Evolutionary conservation across 164 flowering plant species (phyloP).

Genomic region (Magnolia sinica): DNA sequence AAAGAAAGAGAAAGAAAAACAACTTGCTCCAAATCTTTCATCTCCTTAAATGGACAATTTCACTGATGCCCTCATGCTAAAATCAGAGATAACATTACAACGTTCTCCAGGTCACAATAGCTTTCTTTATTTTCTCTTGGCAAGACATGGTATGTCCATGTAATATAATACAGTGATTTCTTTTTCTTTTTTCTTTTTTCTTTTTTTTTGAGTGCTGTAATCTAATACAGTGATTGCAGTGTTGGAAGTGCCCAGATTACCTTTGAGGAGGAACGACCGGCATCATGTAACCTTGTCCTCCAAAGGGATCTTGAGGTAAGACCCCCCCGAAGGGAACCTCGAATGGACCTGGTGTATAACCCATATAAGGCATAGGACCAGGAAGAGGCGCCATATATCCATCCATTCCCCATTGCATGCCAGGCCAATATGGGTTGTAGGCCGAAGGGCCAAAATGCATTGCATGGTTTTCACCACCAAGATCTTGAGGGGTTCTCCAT

Average conservation of each 20-base stretch:
- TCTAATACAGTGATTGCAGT: background rate
- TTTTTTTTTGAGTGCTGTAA: too few relatives aligned
- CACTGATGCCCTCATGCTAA: background rate
- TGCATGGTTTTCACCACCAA: constrained; percentile 57
- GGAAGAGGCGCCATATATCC: constrained; percentile 52
- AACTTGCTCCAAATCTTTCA: background rate
- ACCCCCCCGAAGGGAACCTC: constrained; percentile 51
- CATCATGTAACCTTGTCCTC: constrained; percentile 49
- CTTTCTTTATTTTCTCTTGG: background rate
- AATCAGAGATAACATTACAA: background rate
- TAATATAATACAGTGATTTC: background rate
- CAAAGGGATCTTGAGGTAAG: constrained; percentile 72
- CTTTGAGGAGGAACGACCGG: constrained; percentile 59
- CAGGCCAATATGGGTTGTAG: constrained; percentile 68
- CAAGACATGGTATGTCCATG: too few relatives aligned
- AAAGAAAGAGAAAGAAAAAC: too few relatives aligned
- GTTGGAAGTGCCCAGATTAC: constrained; percentile 17
- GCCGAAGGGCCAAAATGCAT: constrained; percentile 61
- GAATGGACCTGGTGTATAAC: constrained; percentile 55
- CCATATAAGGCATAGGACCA: constrained; percentile 62
- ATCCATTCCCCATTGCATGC: constrained; percentile 75
- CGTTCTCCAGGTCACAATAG: background rate
- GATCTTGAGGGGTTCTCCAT: constrained; percentile 64
- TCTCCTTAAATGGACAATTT: background rate
- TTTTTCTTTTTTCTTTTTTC: too few relatives aligned